Evolutionary conservation across 176 grass and related monocot genomes (phyloP).

Genomic region (Lolium multiflorum): DNA sequence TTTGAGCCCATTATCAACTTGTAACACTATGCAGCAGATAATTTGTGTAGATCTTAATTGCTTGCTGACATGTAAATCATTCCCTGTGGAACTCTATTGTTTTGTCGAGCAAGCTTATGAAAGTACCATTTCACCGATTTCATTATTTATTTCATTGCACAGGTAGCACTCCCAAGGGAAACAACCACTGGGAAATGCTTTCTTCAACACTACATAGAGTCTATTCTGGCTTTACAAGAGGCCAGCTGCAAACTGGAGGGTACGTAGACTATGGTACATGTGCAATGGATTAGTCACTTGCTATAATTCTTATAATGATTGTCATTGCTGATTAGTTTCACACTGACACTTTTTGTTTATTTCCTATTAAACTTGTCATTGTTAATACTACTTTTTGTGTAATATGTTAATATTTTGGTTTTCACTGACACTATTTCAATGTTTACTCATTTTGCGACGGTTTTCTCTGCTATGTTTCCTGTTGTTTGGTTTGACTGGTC

Average conservation of each 20-base stretch:
- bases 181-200: conserved; percentile 88
- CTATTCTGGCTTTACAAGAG: conserved; percentile 89
- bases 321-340: conserved; percentile 2
- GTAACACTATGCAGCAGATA: background rate
- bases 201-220: conserved; percentile 92
- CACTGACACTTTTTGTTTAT: no score
- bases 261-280: conserved; percentile 32
- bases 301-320: background rate
- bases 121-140: conserved; percentile 21
- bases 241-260: conserved; percentile 76
- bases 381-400: background rate
- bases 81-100: background rate
- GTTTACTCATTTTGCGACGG: background rate
- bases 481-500: background rate
- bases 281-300: background rate
- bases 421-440: background rate
- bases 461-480: background rate
- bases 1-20: background rate
- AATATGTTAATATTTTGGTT: background rate
- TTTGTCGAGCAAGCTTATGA: background rate
- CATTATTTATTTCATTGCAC: conserved; percentile 38
- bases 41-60: background rate
- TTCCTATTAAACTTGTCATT: background rate
- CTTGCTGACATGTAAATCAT: background rate
- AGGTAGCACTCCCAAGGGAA: conserved; percentile 92